Conservation (phyloP, 2,329 filamentous ascomycete species). For the Aspergillus sclerotialis region DNA sequence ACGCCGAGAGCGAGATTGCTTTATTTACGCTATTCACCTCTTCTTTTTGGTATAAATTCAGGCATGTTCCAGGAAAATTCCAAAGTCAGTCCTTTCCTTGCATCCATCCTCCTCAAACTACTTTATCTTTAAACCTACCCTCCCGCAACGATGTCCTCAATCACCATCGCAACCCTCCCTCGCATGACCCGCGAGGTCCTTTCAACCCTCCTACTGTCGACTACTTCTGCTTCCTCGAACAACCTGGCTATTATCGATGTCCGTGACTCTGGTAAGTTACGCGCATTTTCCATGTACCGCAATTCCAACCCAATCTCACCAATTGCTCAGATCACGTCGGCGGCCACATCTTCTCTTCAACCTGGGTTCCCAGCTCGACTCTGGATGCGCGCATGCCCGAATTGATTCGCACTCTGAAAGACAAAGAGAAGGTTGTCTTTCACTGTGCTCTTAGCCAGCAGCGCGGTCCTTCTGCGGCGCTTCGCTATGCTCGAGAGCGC, state of each 20-base stretch:
- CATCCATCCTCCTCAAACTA: background rate
- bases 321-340: constrained; percentile 67
- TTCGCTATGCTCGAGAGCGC: constrained; percentile 63
- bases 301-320: background rate
- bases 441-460: constrained; percentile 92
- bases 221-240: constrained; percentile 30
- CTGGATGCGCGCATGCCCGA: constrained; percentile 74
- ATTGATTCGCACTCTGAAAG: constrained; percentile 68
- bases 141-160: constrained; percentile 39
- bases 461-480: constrained; percentile 75
- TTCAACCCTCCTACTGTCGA: constrained; percentile 55
- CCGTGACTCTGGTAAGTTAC: constrained; percentile 63
- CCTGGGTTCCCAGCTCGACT: constrained; percentile 65
- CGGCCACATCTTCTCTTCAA: constrained; percentile 74
- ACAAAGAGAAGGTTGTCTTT: constrained; percentile 81
- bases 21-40: background rate
- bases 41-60: no score
- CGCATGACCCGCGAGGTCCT: constrained; percentile 65
- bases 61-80: no score
- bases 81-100: background rate
- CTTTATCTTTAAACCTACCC: no score
- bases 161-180: constrained; percentile 56
- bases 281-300: background rate
- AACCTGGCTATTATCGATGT: constrained; percentile 76
- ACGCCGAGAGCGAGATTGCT: no score